A percentile compares a stretch with the other conserved stretches of the same genome.
These are phyloP conservation scores for Fusarium austroafricanum DNA, from an alignment of 2,329 filamentous ascomycete genomes.

Conservation along the genomic window DNA sequence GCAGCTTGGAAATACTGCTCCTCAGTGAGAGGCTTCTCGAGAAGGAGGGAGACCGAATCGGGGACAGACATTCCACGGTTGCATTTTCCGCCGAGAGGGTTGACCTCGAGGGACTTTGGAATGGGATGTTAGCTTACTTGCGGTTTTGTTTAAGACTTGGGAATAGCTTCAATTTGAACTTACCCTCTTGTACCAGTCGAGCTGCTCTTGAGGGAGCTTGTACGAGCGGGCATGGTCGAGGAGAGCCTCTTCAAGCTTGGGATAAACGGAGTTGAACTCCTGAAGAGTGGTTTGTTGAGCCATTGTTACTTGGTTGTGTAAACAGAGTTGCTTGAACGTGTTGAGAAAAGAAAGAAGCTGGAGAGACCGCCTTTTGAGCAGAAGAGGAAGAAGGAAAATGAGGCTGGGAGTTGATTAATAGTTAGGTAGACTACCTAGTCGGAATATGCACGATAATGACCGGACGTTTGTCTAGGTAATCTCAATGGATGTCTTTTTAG, in stretches of 20 bases:
- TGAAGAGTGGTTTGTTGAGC: conserved; percentile 80
- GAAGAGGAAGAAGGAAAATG: conserved; percentile 4
- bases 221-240: conserved; percentile 82
- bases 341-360: background rate
- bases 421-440: background rate
- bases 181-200: conserved; percentile 90
- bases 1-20: conserved; percentile 91
- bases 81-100: conserved; percentile 94
- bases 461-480: conserved; percentile 16
- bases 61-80: conserved; percentile 99
- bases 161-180: conserved; percentile 9
- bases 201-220: conserved; percentile 82
- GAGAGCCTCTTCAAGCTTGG: conserved; percentile 84
- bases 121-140: background rate
- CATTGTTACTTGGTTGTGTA: conserved; percentile 56
- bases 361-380: conserved; percentile 29
- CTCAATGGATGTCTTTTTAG: conserved; percentile 8
- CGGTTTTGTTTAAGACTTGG: background rate
- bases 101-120: conserved; percentile 76
- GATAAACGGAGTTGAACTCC: conserved; percentile 92
- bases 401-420: conserved; percentile 18
- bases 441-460: conserved; percentile 43
- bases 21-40: conserved; percentile 75
- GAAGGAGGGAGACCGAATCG: conserved; percentile 86
- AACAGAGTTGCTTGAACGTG: background rate